Conservation (phyloP, 2,329 filamentous ascomycete species). For the Ophiostoma himal-ulmi region DNA sequence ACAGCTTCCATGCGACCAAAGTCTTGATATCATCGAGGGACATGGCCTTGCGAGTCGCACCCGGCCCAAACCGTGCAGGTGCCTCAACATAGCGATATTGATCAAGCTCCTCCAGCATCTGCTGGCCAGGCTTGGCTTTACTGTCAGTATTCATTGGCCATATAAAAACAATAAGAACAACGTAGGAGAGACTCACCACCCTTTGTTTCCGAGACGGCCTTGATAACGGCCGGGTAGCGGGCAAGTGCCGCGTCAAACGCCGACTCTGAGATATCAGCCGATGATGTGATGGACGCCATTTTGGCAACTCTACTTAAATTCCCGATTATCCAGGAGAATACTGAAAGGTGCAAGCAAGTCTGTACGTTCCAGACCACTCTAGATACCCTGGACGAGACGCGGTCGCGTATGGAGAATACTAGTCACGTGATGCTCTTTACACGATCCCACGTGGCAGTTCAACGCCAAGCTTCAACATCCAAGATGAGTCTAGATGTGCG, state of each 20-base stretch:
- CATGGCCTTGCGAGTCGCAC: conserved; percentile 39
- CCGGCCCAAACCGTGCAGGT: conserved; percentile 40
- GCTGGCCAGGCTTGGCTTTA: conserved; percentile 45
- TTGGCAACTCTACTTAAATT: not conserved
- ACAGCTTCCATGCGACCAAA: conserved; percentile 69
- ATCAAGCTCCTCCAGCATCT: conserved; percentile 54
- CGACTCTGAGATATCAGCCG: conserved; percentile 16
- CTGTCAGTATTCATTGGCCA: conserved; percentile 27
- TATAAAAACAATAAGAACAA: not conserved
- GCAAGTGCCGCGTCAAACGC: conserved; percentile 20
- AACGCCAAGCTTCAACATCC: not conserved
- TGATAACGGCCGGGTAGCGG: conserved; percentile 36
- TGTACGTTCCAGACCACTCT: too few relatives aligned
- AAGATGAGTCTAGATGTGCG: not conserved
- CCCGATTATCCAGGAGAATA: too few relatives aligned
- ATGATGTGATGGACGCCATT: conserved; percentile 6
- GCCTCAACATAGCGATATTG: conserved; percentile 53
- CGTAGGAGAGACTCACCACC: conserved; percentile 33
- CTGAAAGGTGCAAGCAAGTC: too few relatives aligned
- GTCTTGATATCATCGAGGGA: conserved; percentile 51
- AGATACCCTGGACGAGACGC: not conserved
- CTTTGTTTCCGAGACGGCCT: conserved; percentile 41
- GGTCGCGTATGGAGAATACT: not conserved
- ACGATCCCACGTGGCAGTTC: not conserved
- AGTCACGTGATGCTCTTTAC: not conserved